Base-by-base conservation (phyloP, 2,329 filamentous ascomycete genomes). In the Fonsecaea monophora region DNA sequence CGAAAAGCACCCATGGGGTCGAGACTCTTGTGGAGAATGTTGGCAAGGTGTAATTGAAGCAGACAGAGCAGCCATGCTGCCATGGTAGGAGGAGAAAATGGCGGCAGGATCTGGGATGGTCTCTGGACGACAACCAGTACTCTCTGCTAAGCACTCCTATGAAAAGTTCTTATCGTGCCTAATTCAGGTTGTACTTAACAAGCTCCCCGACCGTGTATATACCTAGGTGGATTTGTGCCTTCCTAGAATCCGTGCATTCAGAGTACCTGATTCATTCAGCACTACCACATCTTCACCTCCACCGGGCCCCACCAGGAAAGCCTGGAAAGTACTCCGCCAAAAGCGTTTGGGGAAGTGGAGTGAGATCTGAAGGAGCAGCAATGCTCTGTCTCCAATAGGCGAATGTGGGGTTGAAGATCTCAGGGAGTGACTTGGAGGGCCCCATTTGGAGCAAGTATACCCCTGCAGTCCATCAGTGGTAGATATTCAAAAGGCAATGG, bases 21-120 rank as follows among this genome's bases (percentile, higher is more conserved):
- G 50, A 62, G 37, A 55, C 50, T 38, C n/a, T 61, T n/a, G 60
- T 62, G 18, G 60, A 62, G 35, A 62, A 54, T n/a, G 21, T 55
- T 34, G 35, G 38, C 2, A 62, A 62, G 35, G 35, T 62, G 12
- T 77, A 84, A 50, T 25, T 12, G 21, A 12, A 50, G 10, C 6
- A 18, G 25, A 12, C 12, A 2, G 45, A 45, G 1, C 8, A 3
- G 25, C 21, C 21, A 21, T 21, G 21, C 21, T 21, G n/a, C 3
- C 6, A 48, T 25, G 21, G 25, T 30, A 9, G 9, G 8, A 10
- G 45, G 6, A 50, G 25, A 18, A 5, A 32, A 32, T 32, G 30
- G 30, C 30, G 6, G 30, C 30, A 32, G 30, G 6, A 32, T 32
- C 30, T 32, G 30, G 6, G 30, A 5, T 32, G 30, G 30, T 32